These are phyloP conservation scores for Antitrichia curtipendula DNA, from an alignment of 225 moss, liverwort and hornwort species.

Conservation along the genomic window DNA sequence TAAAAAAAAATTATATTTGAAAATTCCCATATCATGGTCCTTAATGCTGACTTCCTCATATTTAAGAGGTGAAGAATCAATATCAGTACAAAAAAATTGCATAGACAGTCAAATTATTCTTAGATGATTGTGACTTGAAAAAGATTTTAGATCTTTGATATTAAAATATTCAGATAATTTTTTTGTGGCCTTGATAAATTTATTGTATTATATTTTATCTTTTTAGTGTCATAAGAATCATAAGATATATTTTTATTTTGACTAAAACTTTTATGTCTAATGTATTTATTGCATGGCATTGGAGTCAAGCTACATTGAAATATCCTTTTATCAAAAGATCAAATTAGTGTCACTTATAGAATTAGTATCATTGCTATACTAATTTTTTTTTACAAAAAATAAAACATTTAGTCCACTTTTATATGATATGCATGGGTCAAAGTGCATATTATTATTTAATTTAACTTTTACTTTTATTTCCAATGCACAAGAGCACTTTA, in stretches of 20 bases:
- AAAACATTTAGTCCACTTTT: not conserved
- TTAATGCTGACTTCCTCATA: not conserved
- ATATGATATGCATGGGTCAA: not conserved
- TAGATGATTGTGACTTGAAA: not conserved
- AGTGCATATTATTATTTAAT: not conserved
- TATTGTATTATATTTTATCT: not conserved
- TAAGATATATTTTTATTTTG: no score
- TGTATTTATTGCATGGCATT: no score
- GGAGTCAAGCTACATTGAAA: no score
- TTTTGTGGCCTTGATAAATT: not conserved
- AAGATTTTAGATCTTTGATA: not conserved
- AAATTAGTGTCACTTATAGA: not conserved
- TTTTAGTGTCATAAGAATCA: no score
- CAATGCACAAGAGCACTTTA: not conserved
- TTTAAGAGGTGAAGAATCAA: not conserved
- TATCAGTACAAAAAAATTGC: rapidly evolving
- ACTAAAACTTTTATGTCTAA: no score
- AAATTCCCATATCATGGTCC: not conserved
- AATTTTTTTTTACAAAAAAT: not conserved
- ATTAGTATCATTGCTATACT: not conserved
- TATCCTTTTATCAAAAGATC: not conserved
- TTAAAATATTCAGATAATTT: not conserved
- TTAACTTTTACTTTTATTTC: not conserved
- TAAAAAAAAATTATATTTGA: not conserved
- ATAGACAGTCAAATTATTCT: not conserved